Evolutionary conservation across 192 early-diverging fungal species (phyloP).

Genomic region (Phycomyces nitens): DNA sequence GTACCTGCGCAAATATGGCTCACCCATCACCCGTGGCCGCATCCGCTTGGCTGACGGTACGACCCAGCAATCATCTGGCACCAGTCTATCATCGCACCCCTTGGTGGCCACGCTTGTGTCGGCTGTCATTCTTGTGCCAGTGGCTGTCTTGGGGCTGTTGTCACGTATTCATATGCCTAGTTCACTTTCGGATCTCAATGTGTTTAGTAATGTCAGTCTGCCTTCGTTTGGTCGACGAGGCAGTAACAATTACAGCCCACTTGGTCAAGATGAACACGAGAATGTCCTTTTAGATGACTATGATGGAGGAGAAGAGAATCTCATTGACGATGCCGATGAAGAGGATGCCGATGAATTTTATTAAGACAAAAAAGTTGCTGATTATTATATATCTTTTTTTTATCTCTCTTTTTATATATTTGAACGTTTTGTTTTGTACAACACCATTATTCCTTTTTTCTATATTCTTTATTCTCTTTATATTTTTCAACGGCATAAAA

Average conservation of each 20-base stretch:
- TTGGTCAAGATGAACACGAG: conserved; percentile 36
- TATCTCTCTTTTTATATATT: no score
- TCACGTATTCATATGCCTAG: conserved; percentile 28
- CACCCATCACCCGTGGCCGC: conserved; percentile 4
- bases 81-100: conserved; percentile 17
- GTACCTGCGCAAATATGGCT: conserved; percentile 19
- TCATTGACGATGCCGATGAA: conserved; percentile 27
- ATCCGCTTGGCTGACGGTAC: conserved; percentile 30
- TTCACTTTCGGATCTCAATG: conserved; percentile 8
- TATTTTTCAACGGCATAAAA: background rate
- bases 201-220: conserved; percentile 19
- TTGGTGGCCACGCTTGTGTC: conserved; percentile 26
- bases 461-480: background rate
- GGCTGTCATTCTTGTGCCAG: conserved; percentile 28
- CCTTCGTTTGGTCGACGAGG: conserved; percentile 14
- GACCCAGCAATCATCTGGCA: background rate
- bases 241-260: conserved; percentile 26
- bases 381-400: no score
- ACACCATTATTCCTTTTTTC: background rate
- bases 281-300: conserved; percentile 44
- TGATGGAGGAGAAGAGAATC: conserved; percentile 26
- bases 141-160: conserved; percentile 24
- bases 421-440: no score
- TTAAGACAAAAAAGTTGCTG: background rate
- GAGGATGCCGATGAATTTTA: conserved; percentile 27